Conservation (phyloP, 306 rosid genomes). For the Arachis stenosperma region DNA sequence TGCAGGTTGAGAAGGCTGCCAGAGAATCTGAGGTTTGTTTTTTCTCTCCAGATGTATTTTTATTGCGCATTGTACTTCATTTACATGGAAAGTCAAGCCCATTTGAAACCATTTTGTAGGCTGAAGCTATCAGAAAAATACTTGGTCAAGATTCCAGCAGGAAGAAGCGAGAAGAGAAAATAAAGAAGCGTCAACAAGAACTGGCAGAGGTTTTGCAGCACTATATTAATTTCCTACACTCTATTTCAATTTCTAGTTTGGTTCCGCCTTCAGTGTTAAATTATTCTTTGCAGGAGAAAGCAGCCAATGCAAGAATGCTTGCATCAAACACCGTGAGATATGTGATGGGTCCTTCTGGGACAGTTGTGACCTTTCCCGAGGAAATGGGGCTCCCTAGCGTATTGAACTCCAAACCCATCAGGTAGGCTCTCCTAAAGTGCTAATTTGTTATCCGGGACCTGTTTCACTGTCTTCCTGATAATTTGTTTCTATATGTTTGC, state of each 20-base stretch:
- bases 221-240: conserved; percentile 12
- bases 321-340: conserved; percentile 72
- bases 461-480: conserved; percentile 27
- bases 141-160: conserved; percentile 97
- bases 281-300: conserved; percentile 71
- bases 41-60: conserved; percentile 10
- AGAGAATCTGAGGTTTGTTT: conserved; percentile 82
- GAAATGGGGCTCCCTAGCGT: conserved; percentile 86
- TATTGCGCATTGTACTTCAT: conserved; percentile 12
- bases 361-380: conserved; percentile 67
- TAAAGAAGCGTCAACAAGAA: conserved; percentile 91
- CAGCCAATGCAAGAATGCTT: conserved; percentile 67
- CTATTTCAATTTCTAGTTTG: conserved; percentile 17
- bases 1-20: conserved; percentile 94
- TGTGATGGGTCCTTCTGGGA: conserved; percentile 77
- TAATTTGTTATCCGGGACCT: conserved; percentile 13
- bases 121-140: conserved; percentile 92
- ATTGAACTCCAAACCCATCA: conserved; percentile 48
- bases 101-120: conserved; percentile 55
- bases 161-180: conserved; percentile 89
- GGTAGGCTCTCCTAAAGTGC: conserved; percentile 35
- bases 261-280: conserved; percentile 31
- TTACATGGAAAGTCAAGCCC: conserved; percentile 13
- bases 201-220: conserved; percentile 69
- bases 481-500: conserved; percentile 19